Evolutionary conservation across 768 basidiomycete genomes (phyloP).

Genomic region (Amanita fuliginea): DNA sequence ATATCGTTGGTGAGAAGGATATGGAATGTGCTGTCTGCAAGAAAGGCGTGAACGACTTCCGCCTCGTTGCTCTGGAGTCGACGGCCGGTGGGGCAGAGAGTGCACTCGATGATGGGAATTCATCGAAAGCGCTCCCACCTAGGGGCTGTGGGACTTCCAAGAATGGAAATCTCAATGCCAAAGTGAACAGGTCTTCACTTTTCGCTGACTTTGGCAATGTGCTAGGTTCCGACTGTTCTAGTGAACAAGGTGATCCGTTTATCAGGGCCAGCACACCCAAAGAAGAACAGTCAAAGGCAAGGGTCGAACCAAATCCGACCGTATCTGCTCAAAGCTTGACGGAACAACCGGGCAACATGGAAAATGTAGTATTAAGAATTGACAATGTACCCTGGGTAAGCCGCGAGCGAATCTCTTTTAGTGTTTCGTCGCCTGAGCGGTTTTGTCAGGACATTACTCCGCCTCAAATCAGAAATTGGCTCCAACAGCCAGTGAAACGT

Average conservation of each 20-base stretch:
- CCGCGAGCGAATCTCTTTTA: conserved; percentile 1
- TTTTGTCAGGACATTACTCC: conserved; percentile 70
- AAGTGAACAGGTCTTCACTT: conserved; percentile 9
- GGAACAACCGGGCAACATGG: conserved; percentile 10
- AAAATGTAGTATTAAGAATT: conserved; percentile 61
- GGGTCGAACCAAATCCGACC: conserved; percentile 1
- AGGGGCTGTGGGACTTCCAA: neutral
- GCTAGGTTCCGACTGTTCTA: conserved; percentile 13
- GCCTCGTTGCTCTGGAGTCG: conserved; percentile 23
- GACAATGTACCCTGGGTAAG: conserved; percentile 86
- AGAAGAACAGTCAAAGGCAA: conserved; percentile 17
- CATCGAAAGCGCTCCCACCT: neutral
- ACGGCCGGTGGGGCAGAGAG: neutral
- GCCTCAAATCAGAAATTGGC: conserved; percentile 53
- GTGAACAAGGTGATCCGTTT: conserved; percentile 1
- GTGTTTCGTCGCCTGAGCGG: neutral
- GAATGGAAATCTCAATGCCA: neutral
- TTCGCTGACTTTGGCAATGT: conserved; percentile 35
- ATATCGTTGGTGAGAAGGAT: conserved; percentile 84
- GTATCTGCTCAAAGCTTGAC: conserved; percentile 4
- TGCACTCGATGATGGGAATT: neutral
- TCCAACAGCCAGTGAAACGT: conserved; percentile 56
- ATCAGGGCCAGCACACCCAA: conserved; percentile 35
- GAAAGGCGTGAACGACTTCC: conserved; percentile 57
- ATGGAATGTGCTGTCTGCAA: conserved; percentile 81